These are phyloP conservation scores for Fusarium buxicola DNA, from an alignment of 2,329 filamentous ascomycete species.

Conservation along the genomic window DNA sequence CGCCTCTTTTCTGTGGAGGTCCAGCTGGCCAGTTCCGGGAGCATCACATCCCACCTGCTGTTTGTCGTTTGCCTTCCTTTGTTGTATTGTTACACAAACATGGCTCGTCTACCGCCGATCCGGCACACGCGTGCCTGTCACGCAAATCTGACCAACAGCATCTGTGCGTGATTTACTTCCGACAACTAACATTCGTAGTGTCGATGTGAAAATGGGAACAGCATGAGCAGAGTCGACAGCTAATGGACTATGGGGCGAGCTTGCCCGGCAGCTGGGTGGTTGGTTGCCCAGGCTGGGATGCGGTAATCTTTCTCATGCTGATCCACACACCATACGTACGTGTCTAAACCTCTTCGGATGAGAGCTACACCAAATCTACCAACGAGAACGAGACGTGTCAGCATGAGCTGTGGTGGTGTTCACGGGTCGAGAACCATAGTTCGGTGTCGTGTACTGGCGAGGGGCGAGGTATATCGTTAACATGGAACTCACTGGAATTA, in stretches of 20 bases:
- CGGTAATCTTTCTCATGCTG: conserved; percentile 12
- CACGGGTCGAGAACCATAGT: not conserved
- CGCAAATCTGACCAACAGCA: conserved; percentile 3
- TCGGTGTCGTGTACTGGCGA: not conserved
- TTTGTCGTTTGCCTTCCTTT: not conserved
- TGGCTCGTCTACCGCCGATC: not conserved
- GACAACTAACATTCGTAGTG: not conserved
- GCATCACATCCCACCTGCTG: not conserved
- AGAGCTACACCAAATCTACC: conserved; percentile 6
- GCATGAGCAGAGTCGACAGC: not conserved
- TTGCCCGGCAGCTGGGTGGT: conserved; percentile 2
- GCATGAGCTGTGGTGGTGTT: not conserved
- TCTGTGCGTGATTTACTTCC: conserved; percentile 11
- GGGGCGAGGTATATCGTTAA: not conserved
- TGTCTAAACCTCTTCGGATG: conserved; percentile 10
- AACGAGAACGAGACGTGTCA: not conserved
- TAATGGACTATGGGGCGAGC: not conserved
- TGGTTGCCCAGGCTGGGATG: conserved; percentile 4
- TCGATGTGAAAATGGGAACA: conserved; percentile 2
- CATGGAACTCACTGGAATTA: not conserved
- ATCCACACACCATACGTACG: conserved; percentile 8
- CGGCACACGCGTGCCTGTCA: conserved; percentile 2
- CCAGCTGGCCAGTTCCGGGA: not conserved
- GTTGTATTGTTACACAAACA: not conserved
- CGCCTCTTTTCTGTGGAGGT: not conserved